phyloP scores from a whole-genome alignment of 1,284 basidiomycete genomes.

The Irpex sp. region DNA sequence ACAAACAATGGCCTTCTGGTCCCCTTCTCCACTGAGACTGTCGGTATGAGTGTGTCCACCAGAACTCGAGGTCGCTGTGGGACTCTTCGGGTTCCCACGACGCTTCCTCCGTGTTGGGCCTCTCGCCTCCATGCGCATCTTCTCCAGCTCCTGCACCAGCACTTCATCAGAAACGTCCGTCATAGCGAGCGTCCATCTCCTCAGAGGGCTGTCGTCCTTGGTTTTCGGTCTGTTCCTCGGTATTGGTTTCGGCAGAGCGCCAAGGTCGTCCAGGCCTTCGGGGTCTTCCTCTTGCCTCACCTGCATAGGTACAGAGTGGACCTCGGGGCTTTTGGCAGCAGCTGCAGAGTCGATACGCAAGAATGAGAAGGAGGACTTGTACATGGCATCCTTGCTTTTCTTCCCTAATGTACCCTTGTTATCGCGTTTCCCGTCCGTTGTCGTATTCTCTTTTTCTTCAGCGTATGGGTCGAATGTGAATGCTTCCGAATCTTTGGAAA shows the following conservation, averaged over 20 bases:
- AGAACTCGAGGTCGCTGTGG: slow-evolving; percentile 8
- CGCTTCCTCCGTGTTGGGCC: slow-evolving; percentile 1
- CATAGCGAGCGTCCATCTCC: slow-evolving; percentile 36
- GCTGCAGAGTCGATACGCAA: background rate
- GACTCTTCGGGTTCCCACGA: slow-evolving; percentile 11
- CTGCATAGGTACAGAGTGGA: background rate
- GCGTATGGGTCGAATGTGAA: slow-evolving; percentile 21
- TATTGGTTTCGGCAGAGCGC: background rate
- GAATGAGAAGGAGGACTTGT: slow-evolving; percentile 8
- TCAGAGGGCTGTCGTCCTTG: slow-evolving; percentile 15
- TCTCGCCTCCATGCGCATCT: slow-evolving; percentile 25
- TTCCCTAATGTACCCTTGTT: background rate
- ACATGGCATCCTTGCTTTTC: slow-evolving; percentile 1
- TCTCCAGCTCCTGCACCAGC: slow-evolving; percentile 33
- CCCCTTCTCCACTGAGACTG: slow-evolving; percentile 15
- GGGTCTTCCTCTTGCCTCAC: background rate
- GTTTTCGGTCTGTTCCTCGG: slow-evolving; percentile 15
- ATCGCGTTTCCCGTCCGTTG: background rate
- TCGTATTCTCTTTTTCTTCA: slow-evolving; percentile 8
- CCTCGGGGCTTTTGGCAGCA: background rate
- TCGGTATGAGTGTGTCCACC: slow-evolving; percentile 15
- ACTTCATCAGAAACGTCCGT: slow-evolving; percentile 35
- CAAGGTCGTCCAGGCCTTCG: background rate
- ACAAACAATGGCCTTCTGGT: slow-evolving; percentile 5
- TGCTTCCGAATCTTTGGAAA: slow-evolving; percentile 5